Evolutionary conservation across 2,329 filamentous ascomycete species (phyloP), one percentile per base, ranked within the genome.

Genomic region (Basipetospora chlamydospora): DNA sequence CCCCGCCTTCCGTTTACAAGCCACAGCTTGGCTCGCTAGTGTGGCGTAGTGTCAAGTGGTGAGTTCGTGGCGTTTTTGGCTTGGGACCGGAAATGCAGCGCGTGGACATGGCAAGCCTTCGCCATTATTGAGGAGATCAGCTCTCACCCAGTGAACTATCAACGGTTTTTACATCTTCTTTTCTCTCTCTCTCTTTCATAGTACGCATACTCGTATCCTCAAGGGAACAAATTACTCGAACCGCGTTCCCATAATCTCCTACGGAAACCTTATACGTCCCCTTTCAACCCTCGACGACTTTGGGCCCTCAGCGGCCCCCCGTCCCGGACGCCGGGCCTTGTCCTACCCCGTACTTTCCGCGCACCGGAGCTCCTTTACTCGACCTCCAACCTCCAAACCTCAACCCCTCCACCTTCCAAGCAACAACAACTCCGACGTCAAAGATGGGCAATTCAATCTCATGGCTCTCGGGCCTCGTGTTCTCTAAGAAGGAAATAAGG

Each of bases 401-500:
- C 26, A 28, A 28, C 16, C 26, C 5, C n/a, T 28, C 26, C 13
- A 28, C 26, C 6, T 11, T 29, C n/a, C 22, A 7, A 25, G 22
- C 22, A 25, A 25, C 22, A 7, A 25, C 22, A 11, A 25, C 22
- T 25, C 22, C 22, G 11, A 34, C 34, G 42, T 40, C 41, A 59
- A 71, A 58, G 40, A 79, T 79, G 74, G 74, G 74, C 50, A 64
- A 70, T 46, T 66, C 67, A 49, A 63, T 78, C 55, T 79, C 74
- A 56, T 78, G 74, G 73, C 64, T 85, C 50, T 82, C 80, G 37
- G 61, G 63, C 58, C 63, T 92, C 42, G 50, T 93, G 43, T 96
- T 81, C 78, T 66, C 82, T 28, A 96, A 96, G 69, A 98, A 96
- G 66, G 90, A 98, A 64, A 95, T 95, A 46, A 70, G 90, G 49